Base-by-base conservation (phyloP, 768 basidiomycete species). In the Trametes cubensis region DNA sequence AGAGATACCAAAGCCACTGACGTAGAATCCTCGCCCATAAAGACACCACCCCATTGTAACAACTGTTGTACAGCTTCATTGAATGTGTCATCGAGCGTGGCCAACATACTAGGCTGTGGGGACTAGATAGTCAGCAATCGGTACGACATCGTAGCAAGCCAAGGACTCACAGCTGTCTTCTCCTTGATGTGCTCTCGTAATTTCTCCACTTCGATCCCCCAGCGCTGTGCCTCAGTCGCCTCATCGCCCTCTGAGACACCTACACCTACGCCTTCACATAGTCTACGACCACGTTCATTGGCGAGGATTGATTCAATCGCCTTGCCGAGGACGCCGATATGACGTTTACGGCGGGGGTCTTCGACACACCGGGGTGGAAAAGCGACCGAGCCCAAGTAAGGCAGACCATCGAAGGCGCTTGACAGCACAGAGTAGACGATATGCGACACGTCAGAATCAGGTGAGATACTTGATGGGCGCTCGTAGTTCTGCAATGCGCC, bases 61-160 rank as follows among this genome's bases (percentile, higher is more conserved):
- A 94, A 76, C 68, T 94, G 86, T 65, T 88, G 85, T 62, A 95
- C 85, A 21, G 92, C 92, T 72, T 89, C 86, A 66, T 86, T 80
- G 70, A 91, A 94, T 44, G 87, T 84, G 57, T 90, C 89, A 69
- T 88, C 85, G 69, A 90, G 90, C 13, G 75, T 77, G 23, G 57
- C 76, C 62, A 83, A 74, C 69, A 88, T 76, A 61, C 82, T 80
- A 39, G 81, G 78, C 89, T 90, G 44, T 39, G 49, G 46, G 41
- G 14, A 34, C 51, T 18, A 46, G 23, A 4, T 0, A 25, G 50
- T 25, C 39, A 57, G 59, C 39, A 13, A 50, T 28, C 13, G 23
- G 6, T 47, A 4, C 20, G 6, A 20, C 3, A 50, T 40, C n/a
- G 26, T n/a, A 18, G 7, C 34, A 47, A 21, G 21, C 51, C 26